phyloP scores from a whole-genome alignment of 192 early-diverging fungal genomes.

The Entomortierella parvispora region DNA sequence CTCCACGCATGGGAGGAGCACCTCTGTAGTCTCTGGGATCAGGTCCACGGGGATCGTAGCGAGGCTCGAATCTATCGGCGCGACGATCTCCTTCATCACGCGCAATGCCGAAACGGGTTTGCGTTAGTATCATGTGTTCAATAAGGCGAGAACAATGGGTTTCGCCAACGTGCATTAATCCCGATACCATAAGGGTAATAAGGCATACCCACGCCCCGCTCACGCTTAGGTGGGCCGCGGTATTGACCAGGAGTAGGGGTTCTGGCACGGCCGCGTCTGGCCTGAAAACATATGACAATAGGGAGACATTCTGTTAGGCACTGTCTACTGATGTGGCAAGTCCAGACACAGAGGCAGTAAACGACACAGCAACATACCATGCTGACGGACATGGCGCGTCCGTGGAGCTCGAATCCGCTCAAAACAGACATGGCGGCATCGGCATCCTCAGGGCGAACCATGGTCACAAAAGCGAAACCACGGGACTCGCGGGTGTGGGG shows the following conservation, averaged over 20 bases:
- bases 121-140: background rate
- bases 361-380: slow-evolving; percentile 51
- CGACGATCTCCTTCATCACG: slow-evolving; percentile 48
- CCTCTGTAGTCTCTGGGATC: slow-evolving; percentile 52
- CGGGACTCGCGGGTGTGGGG: slow-evolving; percentile 84
- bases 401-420: slow-evolving; percentile 79
- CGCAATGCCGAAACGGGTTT: background rate
- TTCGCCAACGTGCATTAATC: slow-evolving; percentile 17
- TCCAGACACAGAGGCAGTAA: background rate
- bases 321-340: background rate
- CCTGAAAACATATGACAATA: slow-evolving; percentile 50
- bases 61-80: slow-evolving; percentile 58
- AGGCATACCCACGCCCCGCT: slow-evolving; percentile 51
- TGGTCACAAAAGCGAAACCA: slow-evolving; percentile 91
- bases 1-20: slow-evolving; percentile 28
- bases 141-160: slow-evolving; percentile 31
- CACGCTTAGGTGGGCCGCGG: slow-evolving; percentile 77
- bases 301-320: background rate
- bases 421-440: slow-evolving; percentile 73
- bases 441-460: slow-evolving; percentile 71
- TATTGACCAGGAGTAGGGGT: slow-evolving; percentile 86
- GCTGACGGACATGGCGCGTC: slow-evolving; percentile 86
- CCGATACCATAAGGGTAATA: slow-evolving; percentile 30
- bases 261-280: slow-evolving; percentile 71
- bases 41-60: slow-evolving; percentile 55